Evolutionary conservation across 164 flowering plant species (phyloP), one percentile per base, ranked within the genome.

Genomic region (Stephania cephalantha): DNA sequence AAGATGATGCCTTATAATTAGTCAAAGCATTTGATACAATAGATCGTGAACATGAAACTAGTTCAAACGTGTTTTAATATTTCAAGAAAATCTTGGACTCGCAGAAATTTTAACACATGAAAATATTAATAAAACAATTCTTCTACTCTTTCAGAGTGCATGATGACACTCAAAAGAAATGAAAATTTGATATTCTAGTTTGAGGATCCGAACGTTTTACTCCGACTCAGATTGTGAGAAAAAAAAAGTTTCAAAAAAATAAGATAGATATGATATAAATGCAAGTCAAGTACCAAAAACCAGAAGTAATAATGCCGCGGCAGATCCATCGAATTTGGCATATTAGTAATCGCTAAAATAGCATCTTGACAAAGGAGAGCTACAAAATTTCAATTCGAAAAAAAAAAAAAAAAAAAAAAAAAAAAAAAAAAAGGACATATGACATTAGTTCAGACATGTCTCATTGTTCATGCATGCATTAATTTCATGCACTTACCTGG

Each of bases 401-500:
- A 58, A 58, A 5, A 15, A 5, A 15, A 52, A 52, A 9, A 58
- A 12, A 58, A 58, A 5, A 15, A 5, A 15, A 52, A 9, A 58
- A 12, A 58, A 58, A 52, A 9, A 58, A 12, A 58, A 58, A 5
- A 15, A 5, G 4, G 17, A 58, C 20, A 58, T n/a, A 1, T 13
- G 64, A 58, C 64, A 58, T 8, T 15, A 58, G n/a, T n/a, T 1
- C 13, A 58, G 12, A 58, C 64, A 58, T 48, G 53, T 18, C 22
- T 58, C 64, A 58, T 12, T 12, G 6, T 58, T 58, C 13, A 58
- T 58, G 64, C 20, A 18, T 58, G 6, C 13, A n/a, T 58, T 5
- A 13, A 58, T 13, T 58, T 58, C 64, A 58, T 12, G 17, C 18
- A n/a, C 64, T n/a, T 53, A 95, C 99, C 99, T 90, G 94, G 82